A percentile compares a stretch with the other conserved stretches of the same genome.
Conservation (phyloP, 345 rosid species). For the Fremontodendron californicum region DNA sequence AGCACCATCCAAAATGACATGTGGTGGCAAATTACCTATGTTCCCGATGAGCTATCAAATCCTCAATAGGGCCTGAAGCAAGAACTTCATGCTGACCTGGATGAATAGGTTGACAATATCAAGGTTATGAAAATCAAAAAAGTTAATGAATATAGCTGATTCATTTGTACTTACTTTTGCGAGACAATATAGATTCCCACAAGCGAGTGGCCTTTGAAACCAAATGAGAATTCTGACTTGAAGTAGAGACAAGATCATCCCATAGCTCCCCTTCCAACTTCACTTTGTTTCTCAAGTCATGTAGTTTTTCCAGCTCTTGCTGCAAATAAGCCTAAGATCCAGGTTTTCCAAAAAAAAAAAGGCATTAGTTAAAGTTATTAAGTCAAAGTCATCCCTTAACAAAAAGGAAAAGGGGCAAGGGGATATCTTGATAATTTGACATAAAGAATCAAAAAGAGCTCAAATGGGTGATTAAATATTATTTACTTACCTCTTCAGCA, state of each 20-base stretch:
- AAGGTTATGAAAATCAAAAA: not conserved
- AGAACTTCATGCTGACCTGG: constrained; percentile 97
- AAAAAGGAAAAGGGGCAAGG: not conserved
- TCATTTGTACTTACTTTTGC: constrained; percentile 56
- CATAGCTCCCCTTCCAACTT: constrained; percentile 95
- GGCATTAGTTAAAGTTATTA: constrained; percentile 6
- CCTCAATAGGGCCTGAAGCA: constrained; percentile 98
- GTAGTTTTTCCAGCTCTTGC: constrained; percentile 94
- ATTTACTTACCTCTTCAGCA: too few relatives aligned
- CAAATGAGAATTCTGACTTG: constrained; percentile 94
- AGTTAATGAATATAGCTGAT: not conserved
- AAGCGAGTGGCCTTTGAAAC: constrained; percentile 86
- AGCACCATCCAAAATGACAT: not conserved
- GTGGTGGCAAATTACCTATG: constrained; percentile 61
- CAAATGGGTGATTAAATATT: constrained; percentile 3
- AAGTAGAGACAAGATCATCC: constrained; percentile 96
- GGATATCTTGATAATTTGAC: not conserved
- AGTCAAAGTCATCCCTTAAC: not conserved
- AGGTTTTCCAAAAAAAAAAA: constrained; percentile 21
- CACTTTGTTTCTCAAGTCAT: constrained; percentile 91
- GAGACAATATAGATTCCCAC: constrained; percentile 95
- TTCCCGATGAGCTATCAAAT: constrained; percentile 94
- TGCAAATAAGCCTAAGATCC: constrained; percentile 89
- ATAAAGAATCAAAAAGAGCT: not conserved
- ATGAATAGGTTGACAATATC: constrained; percentile 7